Evolutionary conservation across 306 rosid genomes (phyloP).

Genomic region (Elaeagnus macrophylla): DNA sequence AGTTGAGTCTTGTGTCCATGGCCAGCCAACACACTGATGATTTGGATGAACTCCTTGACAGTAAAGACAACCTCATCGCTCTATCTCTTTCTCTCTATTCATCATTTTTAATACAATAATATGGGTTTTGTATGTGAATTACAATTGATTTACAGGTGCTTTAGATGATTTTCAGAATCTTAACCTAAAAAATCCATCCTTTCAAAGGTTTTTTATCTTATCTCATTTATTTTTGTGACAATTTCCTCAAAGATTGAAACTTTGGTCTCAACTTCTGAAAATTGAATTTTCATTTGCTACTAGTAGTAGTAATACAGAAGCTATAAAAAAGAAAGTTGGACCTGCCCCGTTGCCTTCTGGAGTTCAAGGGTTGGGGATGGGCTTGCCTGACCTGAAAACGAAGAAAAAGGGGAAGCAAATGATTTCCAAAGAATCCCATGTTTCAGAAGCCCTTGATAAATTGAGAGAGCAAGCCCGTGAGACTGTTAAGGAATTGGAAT

Average conservation of each 20-base stretch:
- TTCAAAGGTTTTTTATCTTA: conserved; percentile 33
- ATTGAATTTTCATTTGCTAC: neutral
- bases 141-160: conserved; percentile 54
- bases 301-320: conserved; percentile 25
- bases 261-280: conserved; percentile 1
- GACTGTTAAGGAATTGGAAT: conserved; percentile 73
- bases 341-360: conserved; percentile 39
- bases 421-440: conserved; percentile 65
- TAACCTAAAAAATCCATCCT: conserved; percentile 41
- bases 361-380: conserved; percentile 81
- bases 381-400: conserved; percentile 64
- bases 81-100: neutral
- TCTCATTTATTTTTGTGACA: neutral
- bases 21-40: conserved; percentile 50
- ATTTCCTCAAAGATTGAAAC: neutral
- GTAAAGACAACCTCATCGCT: conserved; percentile 23
- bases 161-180: conserved; percentile 83
- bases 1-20: conserved; percentile 30
- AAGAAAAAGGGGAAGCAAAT: conserved; percentile 74
- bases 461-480: conserved; percentile 76
- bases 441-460: conserved; percentile 66
- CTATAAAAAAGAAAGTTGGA: conserved; percentile 26
- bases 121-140: neutral
- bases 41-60: conserved; percentile 79
- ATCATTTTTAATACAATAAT: neutral